Evolutionary conservation across 1,284 basidiomycete species (phyloP).

Genomic region (Mycena sp.): DNA sequence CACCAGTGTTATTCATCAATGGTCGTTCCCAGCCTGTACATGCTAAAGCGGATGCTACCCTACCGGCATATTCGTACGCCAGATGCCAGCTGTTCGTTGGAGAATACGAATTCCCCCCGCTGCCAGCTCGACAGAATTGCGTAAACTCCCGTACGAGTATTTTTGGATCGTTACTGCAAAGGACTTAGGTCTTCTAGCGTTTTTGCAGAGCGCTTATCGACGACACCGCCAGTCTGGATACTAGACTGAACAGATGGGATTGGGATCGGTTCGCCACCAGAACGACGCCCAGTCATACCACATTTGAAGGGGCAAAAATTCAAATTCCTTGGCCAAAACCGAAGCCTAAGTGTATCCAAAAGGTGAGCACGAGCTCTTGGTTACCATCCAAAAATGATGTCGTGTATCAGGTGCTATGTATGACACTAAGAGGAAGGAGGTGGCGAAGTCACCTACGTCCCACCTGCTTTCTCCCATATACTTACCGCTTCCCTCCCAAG

Average conservation of each 20-base stretch:
- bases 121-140: constrained; percentile 50
- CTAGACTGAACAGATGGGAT: constrained; percentile 57
- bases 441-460: constrained; percentile 72
- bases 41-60: constrained; percentile 48
- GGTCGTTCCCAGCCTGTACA: constrained; percentile 23
- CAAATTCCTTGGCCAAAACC: constrained; percentile 74
- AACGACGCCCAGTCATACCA: constrained; percentile 68
- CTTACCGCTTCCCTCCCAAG: constrained; percentile 50
- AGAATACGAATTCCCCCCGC: constrained; percentile 64
- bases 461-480: constrained; percentile 58
- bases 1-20: not conserved
- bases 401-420: constrained; percentile 41
- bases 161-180: not conserved
- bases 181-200: constrained; percentile 57
- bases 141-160: constrained; percentile 54
- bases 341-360: constrained; percentile 52
- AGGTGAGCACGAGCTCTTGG: constrained; percentile 24
- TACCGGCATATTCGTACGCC: constrained; percentile 69
- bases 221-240: constrained; percentile 66
- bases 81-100: constrained; percentile 80
- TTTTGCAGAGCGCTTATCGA: constrained; percentile 76
- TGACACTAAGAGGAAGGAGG: constrained; percentile 67
- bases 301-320: constrained; percentile 52
- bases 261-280: constrained; percentile 75
- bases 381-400: constrained; percentile 47